phyloP scores from a whole-genome alignment of 805 yeast species.

The Cyberlindnera americana region DNA sequence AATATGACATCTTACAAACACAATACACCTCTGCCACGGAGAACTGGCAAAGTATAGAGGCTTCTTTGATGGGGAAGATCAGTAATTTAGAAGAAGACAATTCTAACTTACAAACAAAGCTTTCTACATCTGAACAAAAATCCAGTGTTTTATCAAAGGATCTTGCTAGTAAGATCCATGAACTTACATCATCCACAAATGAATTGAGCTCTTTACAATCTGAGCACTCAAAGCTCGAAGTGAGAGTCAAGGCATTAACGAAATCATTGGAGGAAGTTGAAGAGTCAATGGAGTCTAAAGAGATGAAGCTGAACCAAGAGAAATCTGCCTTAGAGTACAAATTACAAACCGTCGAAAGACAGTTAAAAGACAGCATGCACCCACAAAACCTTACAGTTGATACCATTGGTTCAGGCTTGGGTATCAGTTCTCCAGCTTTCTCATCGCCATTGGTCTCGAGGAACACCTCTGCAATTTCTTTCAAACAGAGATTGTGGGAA shows the following conservation, averaged over 20 bases:
- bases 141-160: slow-evolving; percentile 31
- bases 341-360: slow-evolving; percentile 19
- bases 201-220: slow-evolving; percentile 24
- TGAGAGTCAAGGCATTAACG: slow-evolving; percentile 21
- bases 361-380: slow-evolving; percentile 15
- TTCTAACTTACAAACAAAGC: slow-evolving; percentile 33
- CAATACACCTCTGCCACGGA: slow-evolving; percentile 76
- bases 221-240: slow-evolving; percentile 24
- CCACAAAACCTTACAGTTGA: slow-evolving; percentile 20
- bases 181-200: slow-evolving; percentile 20
- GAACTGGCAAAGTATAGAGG: slow-evolving; percentile 81
- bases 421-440: slow-evolving; percentile 1
- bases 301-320: slow-evolving; percentile 17
- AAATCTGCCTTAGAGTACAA: slow-evolving; percentile 18
- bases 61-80: slow-evolving; percentile 50
- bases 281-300: slow-evolving; percentile 21
- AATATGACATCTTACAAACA: slow-evolving; percentile 56
- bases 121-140: slow-evolving; percentile 22
- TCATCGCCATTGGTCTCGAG: slow-evolving; percentile 9
- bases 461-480: slow-evolving; percentile 20
- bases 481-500: slow-evolving; percentile 25
- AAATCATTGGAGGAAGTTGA: slow-evolving; percentile 28
- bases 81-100: slow-evolving; percentile 43
- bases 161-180: slow-evolving; percentile 24
- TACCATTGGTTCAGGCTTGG: not conserved